Evolutionary conservation across 202 grass and related monocot genomes (phyloP).

Genomic region (Hordeum pubiflorum): DNA sequence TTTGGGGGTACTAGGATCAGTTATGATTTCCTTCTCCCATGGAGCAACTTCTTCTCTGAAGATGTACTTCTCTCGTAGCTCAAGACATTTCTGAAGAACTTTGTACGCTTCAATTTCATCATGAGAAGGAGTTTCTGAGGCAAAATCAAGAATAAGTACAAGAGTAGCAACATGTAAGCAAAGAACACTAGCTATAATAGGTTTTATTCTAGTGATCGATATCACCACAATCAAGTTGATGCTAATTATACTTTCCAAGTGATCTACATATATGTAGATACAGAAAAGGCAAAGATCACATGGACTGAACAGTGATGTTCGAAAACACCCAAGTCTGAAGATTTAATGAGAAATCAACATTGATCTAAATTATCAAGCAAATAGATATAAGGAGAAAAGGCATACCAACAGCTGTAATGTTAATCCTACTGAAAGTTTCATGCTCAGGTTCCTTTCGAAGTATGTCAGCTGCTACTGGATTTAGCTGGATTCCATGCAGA

Average conservation of each 20-base stretch:
- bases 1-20: constrained; percentile 90
- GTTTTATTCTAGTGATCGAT: not conserved
- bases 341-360: not conserved
- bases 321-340: not conserved
- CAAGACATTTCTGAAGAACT: constrained; percentile 87
- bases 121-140: constrained; percentile 59
- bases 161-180: not conserved
- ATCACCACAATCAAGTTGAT: not conserved
- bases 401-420: constrained; percentile 76
- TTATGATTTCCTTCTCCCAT: constrained; percentile 96
- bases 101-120: constrained; percentile 85
- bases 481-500: constrained; percentile 62
- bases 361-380: not conserved
- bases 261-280: not conserved
- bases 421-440: constrained; percentile 72
- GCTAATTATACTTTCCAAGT: not conserved
- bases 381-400: not conserved
- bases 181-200: not conserved
- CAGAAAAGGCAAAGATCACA: not conserved
- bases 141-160: not conserved
- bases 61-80: constrained; percentile 73
- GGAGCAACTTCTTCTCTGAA: constrained; percentile 87
- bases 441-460: constrained; percentile 87
- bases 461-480: constrained; percentile 92
- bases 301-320: not conserved